Percentiles rank a stretch among this genome's conserved stretches.
Conservation (phyloP, 1,139 yeast species). For the Nakaseomyces uthaithaninus region DNA sequence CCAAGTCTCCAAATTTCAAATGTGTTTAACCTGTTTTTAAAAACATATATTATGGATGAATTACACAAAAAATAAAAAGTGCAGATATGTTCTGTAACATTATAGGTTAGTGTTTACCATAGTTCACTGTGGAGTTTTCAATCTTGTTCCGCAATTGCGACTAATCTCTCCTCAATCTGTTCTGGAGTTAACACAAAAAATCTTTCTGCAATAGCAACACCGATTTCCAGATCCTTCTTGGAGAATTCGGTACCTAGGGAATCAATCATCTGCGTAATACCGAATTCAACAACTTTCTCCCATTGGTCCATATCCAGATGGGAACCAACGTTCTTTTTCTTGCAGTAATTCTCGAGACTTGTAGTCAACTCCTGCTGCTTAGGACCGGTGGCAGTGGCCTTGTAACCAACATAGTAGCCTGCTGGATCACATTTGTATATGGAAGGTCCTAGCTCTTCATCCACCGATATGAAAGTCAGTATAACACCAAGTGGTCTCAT, state of each 20-base stretch:
- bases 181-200: conserved; percentile 71
- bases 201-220: conserved; percentile 63
- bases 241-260: conserved; percentile 89
- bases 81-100: too few relatives aligned
- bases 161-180: conserved; percentile 88
- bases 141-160: conserved; percentile 93
- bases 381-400: conserved; percentile 94
- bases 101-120: too few relatives aligned
- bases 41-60: too few relatives aligned
- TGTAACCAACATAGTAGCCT: conserved; percentile 85
- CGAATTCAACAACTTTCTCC: conserved; percentile 84
- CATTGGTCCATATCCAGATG: conserved; percentile 58
- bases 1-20: too few relatives aligned
- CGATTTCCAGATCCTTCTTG: conserved; percentile 87
- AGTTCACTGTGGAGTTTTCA: conserved; percentile 41
- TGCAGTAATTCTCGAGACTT: conserved; percentile 82
- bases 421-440: conserved; percentile 95
- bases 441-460: conserved; percentile 85
- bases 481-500: conserved; percentile 98
- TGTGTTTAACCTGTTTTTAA: too few relatives aligned
- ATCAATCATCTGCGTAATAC: conserved; percentile 75
- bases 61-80: too few relatives aligned
- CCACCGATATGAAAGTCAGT: conserved; percentile 77
- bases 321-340: conserved; percentile 35
- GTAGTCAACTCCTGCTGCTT: conserved; percentile 95